Percentiles rank a stretch among this genome's conserved stretches.
Conservation (phyloP, 352 stramenopile species). For the Phytophthora tubulina region DNA sequence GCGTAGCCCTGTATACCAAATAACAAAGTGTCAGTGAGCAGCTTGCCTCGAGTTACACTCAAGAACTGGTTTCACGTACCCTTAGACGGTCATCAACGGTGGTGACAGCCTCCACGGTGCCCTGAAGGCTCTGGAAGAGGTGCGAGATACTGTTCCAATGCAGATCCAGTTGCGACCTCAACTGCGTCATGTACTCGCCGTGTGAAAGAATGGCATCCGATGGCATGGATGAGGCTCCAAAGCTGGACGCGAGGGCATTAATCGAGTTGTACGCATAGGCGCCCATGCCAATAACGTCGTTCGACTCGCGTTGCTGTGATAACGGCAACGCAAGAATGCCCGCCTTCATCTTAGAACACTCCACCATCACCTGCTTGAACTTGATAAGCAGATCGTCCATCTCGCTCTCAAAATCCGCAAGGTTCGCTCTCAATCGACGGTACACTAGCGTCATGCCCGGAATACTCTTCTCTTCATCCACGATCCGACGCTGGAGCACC, state of each 20-base stretch:
- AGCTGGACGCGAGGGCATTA: conserved; percentile 76
- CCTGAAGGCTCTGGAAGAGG: conserved; percentile 83
- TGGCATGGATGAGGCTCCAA: conserved; percentile 65
- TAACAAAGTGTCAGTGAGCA: conserved; percentile 11
- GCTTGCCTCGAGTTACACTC: not conserved
- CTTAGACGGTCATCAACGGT: conserved; percentile 72
- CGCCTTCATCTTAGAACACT: conserved; percentile 84
- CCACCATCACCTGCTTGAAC: conserved; percentile 83
- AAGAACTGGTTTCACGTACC: conserved; percentile 45
- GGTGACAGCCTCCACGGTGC: conserved; percentile 68
- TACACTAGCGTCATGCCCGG: conserved; percentile 81
- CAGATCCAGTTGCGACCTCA: conserved; percentile 85
- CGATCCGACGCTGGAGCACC: conserved; percentile 79
- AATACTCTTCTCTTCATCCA: conserved; percentile 84
- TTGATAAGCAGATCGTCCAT: conserved; percentile 71
- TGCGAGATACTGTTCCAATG: conserved; percentile 90
- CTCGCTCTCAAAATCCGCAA: conserved; percentile 74
- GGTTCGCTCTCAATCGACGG: conserved; percentile 64
- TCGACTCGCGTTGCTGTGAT: conserved; percentile 73
- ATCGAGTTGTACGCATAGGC: conserved; percentile 87
- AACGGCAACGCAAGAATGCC: conserved; percentile 83
- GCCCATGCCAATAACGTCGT: conserved; percentile 72
- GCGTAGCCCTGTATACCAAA: conserved; percentile 63
- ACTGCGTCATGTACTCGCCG: conserved; percentile 90
- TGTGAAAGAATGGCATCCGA: conserved; percentile 82